Evolutionary conservation across 352 stramenopile genomes (phyloP).

Genomic region (Globisporangium sylvaticum): DNA sequence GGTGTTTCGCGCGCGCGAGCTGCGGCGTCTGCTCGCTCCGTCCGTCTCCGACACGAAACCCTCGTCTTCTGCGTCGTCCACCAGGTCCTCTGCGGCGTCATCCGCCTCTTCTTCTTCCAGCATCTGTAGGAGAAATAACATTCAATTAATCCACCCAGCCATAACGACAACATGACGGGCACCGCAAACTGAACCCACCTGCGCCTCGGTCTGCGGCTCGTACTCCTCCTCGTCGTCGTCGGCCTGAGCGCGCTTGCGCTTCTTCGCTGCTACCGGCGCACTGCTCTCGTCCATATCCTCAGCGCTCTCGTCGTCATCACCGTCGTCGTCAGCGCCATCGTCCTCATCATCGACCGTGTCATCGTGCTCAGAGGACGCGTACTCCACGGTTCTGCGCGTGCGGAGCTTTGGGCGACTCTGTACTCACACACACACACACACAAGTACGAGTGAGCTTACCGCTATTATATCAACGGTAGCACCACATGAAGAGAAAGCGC

Average conservation of each 20-base stretch:
- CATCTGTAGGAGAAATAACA: slow-evolving; percentile 1
- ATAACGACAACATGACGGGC: neutral
- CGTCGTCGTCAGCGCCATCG: slow-evolving; percentile 26
- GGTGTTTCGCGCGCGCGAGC: slow-evolving; percentile 14
- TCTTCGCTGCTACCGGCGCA: slow-evolving; percentile 17
- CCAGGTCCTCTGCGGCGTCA: slow-evolving; percentile 22
- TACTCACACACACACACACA: neutral
- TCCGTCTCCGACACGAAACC: slow-evolving; percentile 1
- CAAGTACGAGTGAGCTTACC: neutral
- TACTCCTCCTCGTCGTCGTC: slow-evolving; percentile 16
- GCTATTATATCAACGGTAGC: neutral
- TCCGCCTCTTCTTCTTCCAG: slow-evolving; percentile 26
- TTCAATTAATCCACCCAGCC: neutral
- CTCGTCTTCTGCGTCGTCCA: slow-evolving; percentile 8
- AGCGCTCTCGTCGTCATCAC: slow-evolving; percentile 26
- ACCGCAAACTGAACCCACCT: slow-evolving; percentile 4
- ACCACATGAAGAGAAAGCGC: neutral
- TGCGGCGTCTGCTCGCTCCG: slow-evolving; percentile 13
- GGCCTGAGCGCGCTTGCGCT: slow-evolving; percentile 26
- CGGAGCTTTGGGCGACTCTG: slow-evolving; percentile 28
- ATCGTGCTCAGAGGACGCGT: slow-evolving; percentile 24
- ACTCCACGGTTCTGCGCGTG: slow-evolving; percentile 13
- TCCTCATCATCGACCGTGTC: slow-evolving; percentile 32
- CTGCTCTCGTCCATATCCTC: slow-evolving; percentile 27
- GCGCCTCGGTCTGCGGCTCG: slow-evolving; percentile 10